Percentiles rank a stretch among this genome's conserved stretches.
phyloP scores from a whole-genome alignment of 2,329 filamentous ascomycete genomes.

The Elsinoe australis region DNA sequence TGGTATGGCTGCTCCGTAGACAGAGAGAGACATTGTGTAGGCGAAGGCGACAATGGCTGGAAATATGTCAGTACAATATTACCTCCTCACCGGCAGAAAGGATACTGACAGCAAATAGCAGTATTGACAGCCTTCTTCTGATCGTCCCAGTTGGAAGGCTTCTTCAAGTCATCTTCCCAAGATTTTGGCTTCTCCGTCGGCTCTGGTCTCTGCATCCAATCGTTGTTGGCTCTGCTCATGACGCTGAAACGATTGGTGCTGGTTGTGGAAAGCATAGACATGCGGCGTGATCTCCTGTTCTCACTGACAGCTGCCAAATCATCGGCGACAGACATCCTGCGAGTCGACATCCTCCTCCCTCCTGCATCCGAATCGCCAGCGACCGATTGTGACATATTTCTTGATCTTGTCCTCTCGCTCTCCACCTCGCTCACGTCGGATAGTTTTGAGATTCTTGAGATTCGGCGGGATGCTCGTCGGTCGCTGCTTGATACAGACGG shows the following conservation, averaged over 20 bases:
- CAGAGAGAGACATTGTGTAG: constrained; percentile 8
- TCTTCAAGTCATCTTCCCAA: constrained; percentile 11
- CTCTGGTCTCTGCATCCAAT: constrained; percentile 14
- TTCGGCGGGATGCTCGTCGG: constrained; percentile 8
- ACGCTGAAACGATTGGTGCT: constrained; percentile 12
- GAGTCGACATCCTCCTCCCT: constrained; percentile 3
- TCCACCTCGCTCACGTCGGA: constrained; percentile 16
- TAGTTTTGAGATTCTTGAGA: constrained; percentile 16
- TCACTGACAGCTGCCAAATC: constrained; percentile 11
- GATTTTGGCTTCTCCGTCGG: constrained; percentile 3
- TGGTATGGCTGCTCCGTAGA: constrained; percentile 8
- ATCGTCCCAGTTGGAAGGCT: constrained; percentile 15
- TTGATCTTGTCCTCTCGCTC: constrained; percentile 15
- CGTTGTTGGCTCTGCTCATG: constrained; percentile 15
- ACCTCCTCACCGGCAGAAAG: not conserved
- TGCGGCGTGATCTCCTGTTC: constrained; percentile 14
- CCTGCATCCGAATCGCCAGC: not conserved
- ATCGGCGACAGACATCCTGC: constrained; percentile 16
- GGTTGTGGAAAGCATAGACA: constrained; percentile 15
- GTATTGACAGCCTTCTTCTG: constrained; percentile 17
- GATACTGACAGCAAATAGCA: constrained; percentile 11
- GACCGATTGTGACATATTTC: constrained; percentile 13
- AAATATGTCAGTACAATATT: not conserved
- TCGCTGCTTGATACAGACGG: constrained; percentile 10
- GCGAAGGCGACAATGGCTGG: constrained; percentile 8